phyloP scores from a whole-genome alignment of 768 basidiomycete genomes.

The Suillus ampliporus region DNA sequence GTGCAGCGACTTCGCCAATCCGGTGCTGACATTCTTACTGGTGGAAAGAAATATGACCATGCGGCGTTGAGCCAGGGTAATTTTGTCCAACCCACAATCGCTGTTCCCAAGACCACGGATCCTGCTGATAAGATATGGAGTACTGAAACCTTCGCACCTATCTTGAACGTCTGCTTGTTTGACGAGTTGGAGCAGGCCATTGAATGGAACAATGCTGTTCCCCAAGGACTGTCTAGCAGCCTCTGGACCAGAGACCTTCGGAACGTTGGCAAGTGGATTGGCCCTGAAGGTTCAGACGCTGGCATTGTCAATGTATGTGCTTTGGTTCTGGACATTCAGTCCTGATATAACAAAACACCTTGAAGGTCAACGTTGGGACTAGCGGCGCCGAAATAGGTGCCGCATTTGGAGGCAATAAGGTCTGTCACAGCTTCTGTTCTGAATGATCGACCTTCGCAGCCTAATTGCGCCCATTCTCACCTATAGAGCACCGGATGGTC shows the following conservation, averaged over 20 bases:
- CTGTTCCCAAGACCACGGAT: slow-evolving; percentile 65
- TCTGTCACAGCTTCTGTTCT: slow-evolving; percentile 33
- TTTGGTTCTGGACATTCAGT: slow-evolving; percentile 7
- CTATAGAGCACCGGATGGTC: slow-evolving; percentile 83
- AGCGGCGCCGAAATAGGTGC: slow-evolving; percentile 81
- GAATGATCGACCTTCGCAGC: slow-evolving; percentile 18
- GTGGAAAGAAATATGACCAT: slow-evolving; percentile 63
- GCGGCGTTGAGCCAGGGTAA: slow-evolving; percentile 69
- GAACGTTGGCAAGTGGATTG: slow-evolving; percentile 90
- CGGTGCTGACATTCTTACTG: slow-evolving; percentile 79
- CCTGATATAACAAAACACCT: slow-evolving; percentile 7
- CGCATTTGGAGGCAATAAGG: slow-evolving; percentile 95
- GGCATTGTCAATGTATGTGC: slow-evolving; percentile 88
- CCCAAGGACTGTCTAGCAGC: slow-evolving; percentile 89
- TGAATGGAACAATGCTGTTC: slow-evolving; percentile 88
- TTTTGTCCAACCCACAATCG: slow-evolving; percentile 89
- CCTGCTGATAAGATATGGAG: slow-evolving; percentile 68
- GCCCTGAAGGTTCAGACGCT: slow-evolving; percentile 85
- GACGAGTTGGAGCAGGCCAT: slow-evolving; percentile 88
- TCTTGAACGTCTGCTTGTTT: slow-evolving; percentile 85
- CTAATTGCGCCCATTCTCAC: slow-evolving; percentile 21
- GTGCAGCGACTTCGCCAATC: slow-evolving; percentile 63
- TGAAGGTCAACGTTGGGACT: slow-evolving; percentile 68
- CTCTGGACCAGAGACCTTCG: slow-evolving; percentile 89
- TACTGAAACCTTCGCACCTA: slow-evolving; percentile 87